phyloP scores from a whole-genome alignment of 257 asterid species.

The Capsicum chinense region DNA sequence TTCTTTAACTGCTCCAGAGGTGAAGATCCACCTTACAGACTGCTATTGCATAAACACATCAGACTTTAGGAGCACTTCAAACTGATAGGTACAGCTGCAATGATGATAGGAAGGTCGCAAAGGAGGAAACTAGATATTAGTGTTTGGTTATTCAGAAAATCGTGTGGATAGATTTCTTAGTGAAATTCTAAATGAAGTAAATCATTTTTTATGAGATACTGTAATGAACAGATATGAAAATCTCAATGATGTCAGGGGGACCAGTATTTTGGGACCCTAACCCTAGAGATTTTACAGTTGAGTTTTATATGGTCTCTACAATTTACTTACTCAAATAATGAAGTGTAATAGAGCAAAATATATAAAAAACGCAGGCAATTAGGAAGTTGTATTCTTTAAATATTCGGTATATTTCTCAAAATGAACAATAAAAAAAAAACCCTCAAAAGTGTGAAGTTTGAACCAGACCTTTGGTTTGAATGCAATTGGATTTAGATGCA shows the following conservation, averaged over 20 bases:
- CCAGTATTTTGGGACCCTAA: background rate
- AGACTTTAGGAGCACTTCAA: background rate
- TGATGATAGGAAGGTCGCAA: background rate
- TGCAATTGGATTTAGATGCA: slow-evolving; percentile 11
- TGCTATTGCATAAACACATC: background rate
- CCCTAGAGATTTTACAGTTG: background rate
- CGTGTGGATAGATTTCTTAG: background rate
- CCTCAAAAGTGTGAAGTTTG: background rate
- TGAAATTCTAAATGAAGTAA: background rate
- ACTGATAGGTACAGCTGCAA: background rate
- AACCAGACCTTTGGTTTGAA: background rate
- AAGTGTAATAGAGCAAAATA: background rate
- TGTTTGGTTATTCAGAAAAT: background rate
- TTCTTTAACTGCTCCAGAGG: background rate
- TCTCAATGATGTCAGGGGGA: background rate
- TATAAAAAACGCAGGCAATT: background rate
- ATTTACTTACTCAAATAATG: background rate
- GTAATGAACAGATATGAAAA: background rate
- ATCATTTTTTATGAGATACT: background rate
- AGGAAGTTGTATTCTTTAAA: slow-evolving; percentile 6
- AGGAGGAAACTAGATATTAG: background rate
- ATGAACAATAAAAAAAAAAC: background rate
- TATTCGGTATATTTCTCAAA: background rate
- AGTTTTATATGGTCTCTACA: background rate
- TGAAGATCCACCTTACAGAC: slow-evolving; percentile 3